Conservation (phyloP, 768 basidiomycete genomes). For the Pleurotus cornucopiae region DNA sequence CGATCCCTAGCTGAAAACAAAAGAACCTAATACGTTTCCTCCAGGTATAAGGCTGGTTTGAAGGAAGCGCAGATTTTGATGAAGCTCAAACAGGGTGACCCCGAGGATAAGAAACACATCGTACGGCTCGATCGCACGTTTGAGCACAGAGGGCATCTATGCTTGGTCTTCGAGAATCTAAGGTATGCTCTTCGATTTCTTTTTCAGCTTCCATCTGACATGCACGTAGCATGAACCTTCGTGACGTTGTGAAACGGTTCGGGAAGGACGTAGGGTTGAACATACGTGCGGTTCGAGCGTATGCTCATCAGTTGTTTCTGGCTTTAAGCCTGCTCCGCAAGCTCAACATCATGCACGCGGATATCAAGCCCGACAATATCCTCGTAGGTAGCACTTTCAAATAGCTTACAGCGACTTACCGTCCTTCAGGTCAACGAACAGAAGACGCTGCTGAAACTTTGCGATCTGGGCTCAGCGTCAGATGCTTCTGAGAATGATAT, state of each 20-base stretch:
- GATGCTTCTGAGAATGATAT: slow-evolving; percentile 95
- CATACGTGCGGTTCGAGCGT: slow-evolving; percentile 96
- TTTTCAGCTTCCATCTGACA: background rate
- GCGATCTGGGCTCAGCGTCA: slow-evolving; percentile 95
- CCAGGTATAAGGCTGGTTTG: slow-evolving; percentile 89
- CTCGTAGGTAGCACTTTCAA: slow-evolving; percentile 50
- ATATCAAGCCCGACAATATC: slow-evolving; percentile 98
- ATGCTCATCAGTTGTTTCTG: slow-evolving; percentile 94
- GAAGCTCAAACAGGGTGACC: slow-evolving; percentile 84
- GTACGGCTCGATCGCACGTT: slow-evolving; percentile 92
- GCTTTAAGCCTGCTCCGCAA: slow-evolving; percentile 82
- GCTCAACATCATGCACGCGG: slow-evolving; percentile 94
- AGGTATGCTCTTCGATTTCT: slow-evolving; percentile 64
- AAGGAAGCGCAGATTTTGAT: slow-evolving; percentile 90
- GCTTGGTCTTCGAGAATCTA: slow-evolving; percentile 91
- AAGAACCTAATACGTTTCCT: background rate
- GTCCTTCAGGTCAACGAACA: slow-evolving; percentile 80
- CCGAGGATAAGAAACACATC: slow-evolving; percentile 95
- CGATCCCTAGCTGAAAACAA: background rate
- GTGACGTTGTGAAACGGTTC: slow-evolving; percentile 96
- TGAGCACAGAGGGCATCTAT: slow-evolving; percentile 95
- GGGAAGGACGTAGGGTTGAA: slow-evolving; percentile 98
- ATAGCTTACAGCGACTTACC: too few relatives aligned
- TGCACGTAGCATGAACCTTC: slow-evolving; percentile 83
- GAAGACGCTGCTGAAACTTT: slow-evolving; percentile 90